These are phyloP conservation scores for Mollisia scopiformis DNA, from an alignment of 2,329 filamentous ascomycete species.

Conservation along the genomic window DNA sequence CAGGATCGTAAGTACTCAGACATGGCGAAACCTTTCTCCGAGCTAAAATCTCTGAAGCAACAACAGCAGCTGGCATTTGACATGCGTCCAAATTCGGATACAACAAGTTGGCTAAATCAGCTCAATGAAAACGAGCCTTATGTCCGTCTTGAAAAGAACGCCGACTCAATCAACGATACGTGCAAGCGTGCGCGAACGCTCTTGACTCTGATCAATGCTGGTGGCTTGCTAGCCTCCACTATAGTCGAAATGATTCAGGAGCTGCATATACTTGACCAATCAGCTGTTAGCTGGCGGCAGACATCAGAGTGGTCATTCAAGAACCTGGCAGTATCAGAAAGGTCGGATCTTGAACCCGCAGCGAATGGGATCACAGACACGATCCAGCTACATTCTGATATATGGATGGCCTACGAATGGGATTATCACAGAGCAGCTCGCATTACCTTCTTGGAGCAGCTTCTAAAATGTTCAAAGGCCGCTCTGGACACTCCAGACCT, in stretches of 20 bases:
- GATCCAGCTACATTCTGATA: conserved; percentile 41
- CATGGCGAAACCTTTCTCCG: background rate
- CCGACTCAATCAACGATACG: conserved; percentile 30
- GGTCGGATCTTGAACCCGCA: background rate
- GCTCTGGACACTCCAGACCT: conserved; percentile 9
- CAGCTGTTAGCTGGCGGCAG: conserved; percentile 37
- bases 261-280: conserved; percentile 37
- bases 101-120: conserved; percentile 35
- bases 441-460: conserved; percentile 41
- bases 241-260: conserved; percentile 31
- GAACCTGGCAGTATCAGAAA: conserved; percentile 19
- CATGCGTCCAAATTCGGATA: conserved; percentile 34
- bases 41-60: conserved; percentile 32
- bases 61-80: conserved; percentile 41
- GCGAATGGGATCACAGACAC: conserved; percentile 19
- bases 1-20: conserved; percentile 30
- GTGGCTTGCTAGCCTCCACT: background rate
- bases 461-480: conserved; percentile 36
- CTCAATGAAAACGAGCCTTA: conserved; percentile 35
- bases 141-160: conserved; percentile 36
- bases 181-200: conserved; percentile 38
- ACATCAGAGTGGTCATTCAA: conserved; percentile 40
- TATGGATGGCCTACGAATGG: conserved; percentile 47
- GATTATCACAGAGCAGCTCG: conserved; percentile 44
- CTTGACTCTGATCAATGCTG: conserved; percentile 19